These are phyloP conservation scores for Diaporthe batatas DNA, from an alignment of 2,329 filamentous ascomycete genomes.

Conservation along the genomic window DNA sequence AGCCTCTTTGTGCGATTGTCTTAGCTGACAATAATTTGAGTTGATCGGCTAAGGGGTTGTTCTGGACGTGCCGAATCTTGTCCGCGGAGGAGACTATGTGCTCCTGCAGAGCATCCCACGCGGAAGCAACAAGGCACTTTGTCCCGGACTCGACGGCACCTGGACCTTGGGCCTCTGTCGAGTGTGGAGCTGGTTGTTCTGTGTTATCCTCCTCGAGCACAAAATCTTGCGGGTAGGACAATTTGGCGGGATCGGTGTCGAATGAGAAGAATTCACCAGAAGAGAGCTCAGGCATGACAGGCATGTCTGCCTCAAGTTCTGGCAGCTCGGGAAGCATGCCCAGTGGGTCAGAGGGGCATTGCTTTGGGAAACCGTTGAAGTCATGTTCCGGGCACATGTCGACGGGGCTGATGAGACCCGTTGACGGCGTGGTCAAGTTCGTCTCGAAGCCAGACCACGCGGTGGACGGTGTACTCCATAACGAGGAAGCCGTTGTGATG, in stretches of 20 bases:
- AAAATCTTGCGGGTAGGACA: conserved; percentile 55
- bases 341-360: conserved; percentile 48
- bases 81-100: conserved; percentile 60
- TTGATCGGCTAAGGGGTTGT: conserved; percentile 58
- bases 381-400: conserved; percentile 49
- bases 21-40: conserved; percentile 56
- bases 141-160: conserved; percentile 47
- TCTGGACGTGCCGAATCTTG: conserved; percentile 57
- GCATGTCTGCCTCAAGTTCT: conserved; percentile 60
- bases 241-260: conserved; percentile 51
- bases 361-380: conserved; percentile 39
- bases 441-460: conserved; percentile 58
- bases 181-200: conserved; percentile 25
- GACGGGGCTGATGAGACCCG: conserved; percentile 53
- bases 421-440: conserved; percentile 60
- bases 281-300: conserved; percentile 46
- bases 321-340: conserved; percentile 56
- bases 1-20: conserved; percentile 57
- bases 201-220: conserved; percentile 50
- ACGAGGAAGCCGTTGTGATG: conserved; percentile 62
- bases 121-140: conserved; percentile 57
- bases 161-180: not conserved
- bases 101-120: conserved; percentile 60
- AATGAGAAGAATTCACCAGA: conserved; percentile 52
- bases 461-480: conserved; percentile 58